Conservation (phyloP, 768 basidiomycete species). For the Boletus pseudo-olivaceus region DNA sequence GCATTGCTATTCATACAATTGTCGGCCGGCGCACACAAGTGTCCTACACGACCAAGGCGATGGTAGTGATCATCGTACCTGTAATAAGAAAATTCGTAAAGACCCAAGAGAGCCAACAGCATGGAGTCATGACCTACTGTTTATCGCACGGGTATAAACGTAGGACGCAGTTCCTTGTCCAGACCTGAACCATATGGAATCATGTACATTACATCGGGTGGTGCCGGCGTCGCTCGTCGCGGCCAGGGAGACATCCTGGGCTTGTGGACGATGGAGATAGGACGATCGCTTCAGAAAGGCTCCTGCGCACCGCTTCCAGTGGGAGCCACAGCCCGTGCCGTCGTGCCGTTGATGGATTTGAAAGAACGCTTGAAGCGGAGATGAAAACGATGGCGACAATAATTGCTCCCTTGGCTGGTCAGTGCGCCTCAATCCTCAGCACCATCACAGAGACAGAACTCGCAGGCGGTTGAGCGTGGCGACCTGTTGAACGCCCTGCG, state of each 20-base stretch:
- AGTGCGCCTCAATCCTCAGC: slow-evolving; percentile 36
- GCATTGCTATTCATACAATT: slow-evolving; percentile 22
- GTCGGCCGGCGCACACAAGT: slow-evolving; percentile 7
- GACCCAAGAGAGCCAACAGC: not conserved
- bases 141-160: not conserved
- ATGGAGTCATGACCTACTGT: slow-evolving; percentile 2
- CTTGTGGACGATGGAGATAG: slow-evolving; percentile 16
- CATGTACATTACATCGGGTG: not conserved
- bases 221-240: not conserved
- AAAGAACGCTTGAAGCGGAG: slow-evolving; percentile 30
- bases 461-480: slow-evolving; percentile 37
- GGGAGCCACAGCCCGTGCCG: slow-evolving; percentile 20
- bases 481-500: slow-evolving; percentile 33
- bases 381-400: slow-evolving; percentile 22
- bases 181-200: not conserved
- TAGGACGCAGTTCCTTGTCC: not conserved
- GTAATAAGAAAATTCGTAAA: slow-evolving; percentile 1
- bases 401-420: slow-evolving; percentile 28
- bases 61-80: slow-evolving; percentile 7
- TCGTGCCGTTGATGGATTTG: slow-evolving; percentile 21
- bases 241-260: not conserved
- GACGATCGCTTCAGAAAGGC: slow-evolving; percentile 18
- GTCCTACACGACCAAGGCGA: slow-evolving; percentile 10
- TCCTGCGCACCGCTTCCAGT: slow-evolving; percentile 22
- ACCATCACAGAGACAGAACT: slow-evolving; percentile 39